These are phyloP conservation scores for Claviceps spartinae DNA, from an alignment of 2,329 filamentous ascomycete species.

Conservation along the genomic window DNA sequence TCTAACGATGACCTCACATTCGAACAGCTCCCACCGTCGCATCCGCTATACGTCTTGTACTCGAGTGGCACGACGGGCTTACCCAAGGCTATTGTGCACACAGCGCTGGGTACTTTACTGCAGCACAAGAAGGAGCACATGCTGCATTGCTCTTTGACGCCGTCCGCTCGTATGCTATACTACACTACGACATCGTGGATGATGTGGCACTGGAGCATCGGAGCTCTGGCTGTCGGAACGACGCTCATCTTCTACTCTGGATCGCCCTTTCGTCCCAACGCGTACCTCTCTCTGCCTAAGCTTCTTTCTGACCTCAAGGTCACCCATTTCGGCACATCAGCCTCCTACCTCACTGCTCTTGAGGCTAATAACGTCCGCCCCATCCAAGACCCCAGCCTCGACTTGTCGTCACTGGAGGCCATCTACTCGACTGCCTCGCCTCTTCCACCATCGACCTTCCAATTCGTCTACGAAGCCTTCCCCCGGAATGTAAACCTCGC, in stretches of 20 bases:
- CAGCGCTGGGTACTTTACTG: slow-evolving; percentile 74
- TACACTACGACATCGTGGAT: slow-evolving; percentile 96
- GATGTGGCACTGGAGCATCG: slow-evolving; percentile 99
- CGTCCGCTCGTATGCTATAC: slow-evolving; percentile 68
- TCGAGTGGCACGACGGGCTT: slow-evolving; percentile 77
- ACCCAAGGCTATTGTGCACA: slow-evolving; percentile 92
- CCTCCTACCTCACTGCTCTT: slow-evolving; percentile 82
- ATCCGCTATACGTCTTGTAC: slow-evolving; percentile 89
- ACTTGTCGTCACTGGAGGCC: slow-evolving; percentile 56
- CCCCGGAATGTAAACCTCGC: slow-evolving; percentile 70
- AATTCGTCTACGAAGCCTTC: slow-evolving; percentile 77
- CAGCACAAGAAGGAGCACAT: slow-evolving; percentile 97
- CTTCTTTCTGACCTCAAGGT: slow-evolving; percentile 71
- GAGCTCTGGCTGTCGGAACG: slow-evolving; percentile 67
- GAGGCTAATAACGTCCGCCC: slow-evolving; percentile 63
- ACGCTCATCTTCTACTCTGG: slow-evolving; percentile 85
- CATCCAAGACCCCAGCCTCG: slow-evolving; percentile 34
- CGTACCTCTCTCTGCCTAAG: slow-evolving; percentile 67
- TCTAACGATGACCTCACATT: slow-evolving; percentile 44
- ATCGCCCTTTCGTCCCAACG: slow-evolving; percentile 71
- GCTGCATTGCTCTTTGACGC: slow-evolving; percentile 68
- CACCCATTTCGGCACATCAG: slow-evolving; percentile 89
- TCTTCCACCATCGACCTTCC: slow-evolving; percentile 82
- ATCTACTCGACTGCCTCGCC: slow-evolving; percentile 94
- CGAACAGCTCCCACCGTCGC: slow-evolving; percentile 65